Percentiles rank a stretch among this genome's conserved stretches.
These are phyloP conservation scores for Pulveroboletus ravenelii DNA, from an alignment of 768 basidiomycete genomes.

Conservation along the genomic window DNA sequence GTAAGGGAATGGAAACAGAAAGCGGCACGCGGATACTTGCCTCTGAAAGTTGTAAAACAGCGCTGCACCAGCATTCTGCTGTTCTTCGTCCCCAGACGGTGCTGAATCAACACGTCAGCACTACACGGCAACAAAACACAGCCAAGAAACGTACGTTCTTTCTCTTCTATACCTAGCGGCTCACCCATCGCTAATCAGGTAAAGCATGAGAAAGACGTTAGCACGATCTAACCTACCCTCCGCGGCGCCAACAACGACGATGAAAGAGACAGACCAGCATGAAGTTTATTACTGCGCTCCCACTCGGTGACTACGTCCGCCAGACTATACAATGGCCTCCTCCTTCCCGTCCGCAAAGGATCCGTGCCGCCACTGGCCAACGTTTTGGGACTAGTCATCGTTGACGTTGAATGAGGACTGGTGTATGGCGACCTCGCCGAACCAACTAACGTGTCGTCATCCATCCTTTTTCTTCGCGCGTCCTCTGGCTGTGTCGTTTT, in stretches of 20 bases:
- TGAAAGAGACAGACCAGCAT: conserved; percentile 26
- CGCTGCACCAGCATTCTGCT: conserved; percentile 43
- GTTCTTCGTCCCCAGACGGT: conserved; percentile 44
- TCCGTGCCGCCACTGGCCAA: conserved; percentile 1
- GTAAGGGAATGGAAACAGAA: not conserved
- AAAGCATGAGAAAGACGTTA: not conserved
- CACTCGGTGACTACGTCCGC: conserved; percentile 43
- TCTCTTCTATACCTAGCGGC: conserved; percentile 35
- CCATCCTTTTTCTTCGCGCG: conserved; percentile 10
- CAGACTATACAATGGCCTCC: conserved; percentile 37
- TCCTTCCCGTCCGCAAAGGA: conserved; percentile 19
- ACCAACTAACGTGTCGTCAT: conserved; percentile 23
- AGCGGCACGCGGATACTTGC: conserved; percentile 21
- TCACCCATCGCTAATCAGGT: conserved; percentile 23
- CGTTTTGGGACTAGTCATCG: conserved; percentile 12
- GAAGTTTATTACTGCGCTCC: conserved; percentile 33
- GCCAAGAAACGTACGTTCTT: conserved; percentile 27
- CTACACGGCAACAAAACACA: not conserved
- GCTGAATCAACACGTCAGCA: conserved; percentile 10
- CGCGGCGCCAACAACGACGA: not conserved
- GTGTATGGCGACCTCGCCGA: conserved; percentile 18
- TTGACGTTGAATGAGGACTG: conserved; percentile 19
- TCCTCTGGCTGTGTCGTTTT: not conserved
- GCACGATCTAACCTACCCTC: not conserved
- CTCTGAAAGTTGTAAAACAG: conserved; percentile 43